Conservation (phyloP, 805 yeast species). For the Lachancea meyersii region DNA sequence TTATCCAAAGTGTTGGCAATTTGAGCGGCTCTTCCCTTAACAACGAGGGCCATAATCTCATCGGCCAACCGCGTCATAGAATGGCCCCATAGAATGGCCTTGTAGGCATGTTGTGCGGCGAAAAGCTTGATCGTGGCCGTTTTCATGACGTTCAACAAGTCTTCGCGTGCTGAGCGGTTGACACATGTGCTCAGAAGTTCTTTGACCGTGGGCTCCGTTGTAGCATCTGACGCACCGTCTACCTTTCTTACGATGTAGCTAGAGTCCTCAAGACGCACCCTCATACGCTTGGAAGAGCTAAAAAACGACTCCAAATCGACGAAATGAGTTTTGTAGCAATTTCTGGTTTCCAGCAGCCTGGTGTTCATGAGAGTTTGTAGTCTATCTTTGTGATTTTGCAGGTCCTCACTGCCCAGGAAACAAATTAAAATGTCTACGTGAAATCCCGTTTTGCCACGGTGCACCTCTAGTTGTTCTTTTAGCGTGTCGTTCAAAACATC, state of each 20-base stretch:
- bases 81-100: conserved; percentile 63
- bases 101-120: conserved; percentile 42
- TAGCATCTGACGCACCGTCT: neutral
- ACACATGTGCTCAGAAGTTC: conserved; percentile 27
- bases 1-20: conserved; percentile 50
- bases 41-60: conserved; percentile 68
- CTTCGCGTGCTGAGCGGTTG: conserved; percentile 60
- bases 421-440: conserved; percentile 42
- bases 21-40: conserved; percentile 77
- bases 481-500: conserved; percentile 60
- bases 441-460: conserved; percentile 66
- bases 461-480: conserved; percentile 54
- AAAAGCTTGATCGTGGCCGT: conserved; percentile 41
- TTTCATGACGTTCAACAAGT: conserved; percentile 45
- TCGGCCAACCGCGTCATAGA: conserved; percentile 82
- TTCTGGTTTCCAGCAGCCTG: conserved; percentile 15
- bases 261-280: conserved; percentile 3
- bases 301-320: conserved; percentile 39
- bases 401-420: conserved; percentile 38
- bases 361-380: conserved; percentile 5
- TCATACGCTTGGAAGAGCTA: conserved; percentile 25
- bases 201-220: conserved; percentile 5
- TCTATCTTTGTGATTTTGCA: conserved; percentile 14
- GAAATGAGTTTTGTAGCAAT: conserved; percentile 35
- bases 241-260: neutral